These are phyloP conservation scores for Aspergillus proliferans DNA, from an alignment of 2,329 filamentous ascomycete genomes.

Conservation along the genomic window DNA sequence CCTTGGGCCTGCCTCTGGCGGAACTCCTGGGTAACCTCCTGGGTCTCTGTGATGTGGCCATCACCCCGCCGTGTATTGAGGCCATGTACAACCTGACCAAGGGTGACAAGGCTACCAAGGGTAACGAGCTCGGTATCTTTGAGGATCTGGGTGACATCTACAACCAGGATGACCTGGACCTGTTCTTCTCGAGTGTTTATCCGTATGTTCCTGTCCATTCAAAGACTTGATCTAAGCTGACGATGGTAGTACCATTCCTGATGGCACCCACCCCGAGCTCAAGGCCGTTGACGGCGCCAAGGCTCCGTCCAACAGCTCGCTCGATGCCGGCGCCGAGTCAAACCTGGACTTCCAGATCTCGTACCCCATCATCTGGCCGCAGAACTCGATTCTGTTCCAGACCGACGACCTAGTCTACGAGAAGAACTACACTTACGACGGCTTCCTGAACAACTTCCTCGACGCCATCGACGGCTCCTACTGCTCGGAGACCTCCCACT, in stretches of 20 bases:
- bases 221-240: conserved; percentile 6
- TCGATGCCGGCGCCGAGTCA: conserved; percentile 31
- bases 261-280: conserved; percentile 34
- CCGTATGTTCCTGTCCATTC: conserved; percentile 12
- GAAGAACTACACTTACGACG: conserved; percentile 30
- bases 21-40: conserved; percentile 12
- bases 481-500: conserved; percentile 36
- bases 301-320: conserved; percentile 23
- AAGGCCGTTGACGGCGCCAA: conserved; percentile 36
- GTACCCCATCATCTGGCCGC: conserved; percentile 45
- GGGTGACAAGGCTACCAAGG: conserved; percentile 32
- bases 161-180: conserved; percentile 39
- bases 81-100: conserved; percentile 39
- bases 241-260: conserved; percentile 25
- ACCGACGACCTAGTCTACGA: conserved; percentile 39
- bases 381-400: conserved; percentile 44
- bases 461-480: conserved; percentile 46
- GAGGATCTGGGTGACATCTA: conserved; percentile 43
- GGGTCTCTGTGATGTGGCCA: conserved; percentile 22
- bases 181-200: conserved; percentile 35
- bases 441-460: conserved; percentile 44
- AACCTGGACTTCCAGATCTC: conserved; percentile 43
- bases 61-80: conserved; percentile 39
- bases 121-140: conserved; percentile 43
- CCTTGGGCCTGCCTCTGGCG: conserved; percentile 18